phyloP scores from a whole-genome alignment of 2,329 filamentous ascomycete species.

The Aspergillus alliaceus region DNA sequence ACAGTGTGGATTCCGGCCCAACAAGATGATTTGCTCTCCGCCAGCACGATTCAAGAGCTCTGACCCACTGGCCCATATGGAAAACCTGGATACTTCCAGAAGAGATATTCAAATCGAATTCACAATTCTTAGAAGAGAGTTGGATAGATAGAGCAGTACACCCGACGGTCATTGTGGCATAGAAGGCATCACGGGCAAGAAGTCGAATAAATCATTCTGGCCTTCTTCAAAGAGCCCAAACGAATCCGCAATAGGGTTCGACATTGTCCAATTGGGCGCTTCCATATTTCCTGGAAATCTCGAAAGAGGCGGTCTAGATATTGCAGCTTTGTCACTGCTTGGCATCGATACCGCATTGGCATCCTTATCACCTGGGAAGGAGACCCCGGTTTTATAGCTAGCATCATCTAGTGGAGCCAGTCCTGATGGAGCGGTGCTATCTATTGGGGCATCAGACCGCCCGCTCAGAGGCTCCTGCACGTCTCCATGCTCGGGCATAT shows the following conservation, averaged over 20 bases:
- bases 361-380: slow-evolving; percentile 12
- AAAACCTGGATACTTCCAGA: not conserved
- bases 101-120: not conserved
- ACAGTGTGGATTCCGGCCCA: not conserved
- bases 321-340: slow-evolving; percentile 15
- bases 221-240: slow-evolving; percentile 38
- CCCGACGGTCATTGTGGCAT: slow-evolving; percentile 18
- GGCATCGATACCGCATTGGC: slow-evolving; percentile 4
- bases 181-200: slow-evolving; percentile 35
- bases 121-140: not conserved
- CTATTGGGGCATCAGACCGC: not conserved
- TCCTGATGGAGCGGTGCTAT: not conserved
- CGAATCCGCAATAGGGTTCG: slow-evolving; percentile 37
- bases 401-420: slow-evolving; percentile 2
- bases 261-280: slow-evolving; percentile 37
- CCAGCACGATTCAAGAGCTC: not conserved
- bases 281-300: slow-evolving; percentile 32
- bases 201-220: slow-evolving; percentile 39
- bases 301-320: slow-evolving; percentile 23
- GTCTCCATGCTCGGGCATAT: slow-evolving; percentile 13
- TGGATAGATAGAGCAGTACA: not conserved
- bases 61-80: not conserved
- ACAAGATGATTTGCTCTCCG: not conserved
- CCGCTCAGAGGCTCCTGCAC: not conserved
- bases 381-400: not conserved